These are phyloP conservation scores for Endocalyx cinctus DNA, from an alignment of 2,329 filamentous ascomycete species.

Conservation along the genomic window DNA sequence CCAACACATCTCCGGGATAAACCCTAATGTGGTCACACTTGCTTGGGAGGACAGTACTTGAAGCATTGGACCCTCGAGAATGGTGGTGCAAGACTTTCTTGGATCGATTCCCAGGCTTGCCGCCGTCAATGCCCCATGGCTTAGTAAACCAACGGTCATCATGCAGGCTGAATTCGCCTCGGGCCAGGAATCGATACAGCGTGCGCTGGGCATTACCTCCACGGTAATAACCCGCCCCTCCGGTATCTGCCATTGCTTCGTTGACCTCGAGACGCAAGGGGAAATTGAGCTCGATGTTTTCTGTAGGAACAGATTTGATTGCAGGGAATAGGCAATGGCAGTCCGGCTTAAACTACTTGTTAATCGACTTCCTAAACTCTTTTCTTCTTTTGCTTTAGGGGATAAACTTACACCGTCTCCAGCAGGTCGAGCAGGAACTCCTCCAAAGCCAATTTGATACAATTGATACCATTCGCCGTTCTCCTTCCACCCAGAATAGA, in stretches of 20 bases:
- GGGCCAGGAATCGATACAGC: constrained; percentile 39
- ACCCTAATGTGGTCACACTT: constrained; percentile 45
- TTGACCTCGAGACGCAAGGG: constrained; percentile 44
- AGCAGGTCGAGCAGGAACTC: constrained; percentile 40
- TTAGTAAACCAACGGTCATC: constrained; percentile 46
- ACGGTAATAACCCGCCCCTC: constrained; percentile 41
- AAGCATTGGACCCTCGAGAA: constrained; percentile 29
- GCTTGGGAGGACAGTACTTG: constrained; percentile 34
- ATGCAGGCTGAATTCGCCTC: constrained; percentile 42
- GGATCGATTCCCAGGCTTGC: constrained; percentile 37
- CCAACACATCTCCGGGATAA: constrained; percentile 40
- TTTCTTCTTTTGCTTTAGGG: too few relatives aligned
- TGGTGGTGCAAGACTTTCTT: constrained; percentile 38
- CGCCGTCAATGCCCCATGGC: constrained; percentile 44
- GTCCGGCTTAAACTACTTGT: too few relatives aligned
- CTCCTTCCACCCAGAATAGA: constrained; percentile 45
- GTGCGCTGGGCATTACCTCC: constrained; percentile 46
- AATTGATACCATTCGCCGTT: constrained; percentile 44
- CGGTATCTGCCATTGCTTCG: constrained; percentile 42
- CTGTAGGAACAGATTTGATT: constrained; percentile 45
- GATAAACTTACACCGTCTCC: too few relatives aligned
- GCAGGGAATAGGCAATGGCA: constrained; percentile 47
- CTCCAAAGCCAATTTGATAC: constrained; percentile 47
- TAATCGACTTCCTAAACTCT: too few relatives aligned
- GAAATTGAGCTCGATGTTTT: constrained; percentile 43